Conservation (phyloP, 1,284 basidiomycete species). For the Cutaneotrichosporon mucoides region DNA sequence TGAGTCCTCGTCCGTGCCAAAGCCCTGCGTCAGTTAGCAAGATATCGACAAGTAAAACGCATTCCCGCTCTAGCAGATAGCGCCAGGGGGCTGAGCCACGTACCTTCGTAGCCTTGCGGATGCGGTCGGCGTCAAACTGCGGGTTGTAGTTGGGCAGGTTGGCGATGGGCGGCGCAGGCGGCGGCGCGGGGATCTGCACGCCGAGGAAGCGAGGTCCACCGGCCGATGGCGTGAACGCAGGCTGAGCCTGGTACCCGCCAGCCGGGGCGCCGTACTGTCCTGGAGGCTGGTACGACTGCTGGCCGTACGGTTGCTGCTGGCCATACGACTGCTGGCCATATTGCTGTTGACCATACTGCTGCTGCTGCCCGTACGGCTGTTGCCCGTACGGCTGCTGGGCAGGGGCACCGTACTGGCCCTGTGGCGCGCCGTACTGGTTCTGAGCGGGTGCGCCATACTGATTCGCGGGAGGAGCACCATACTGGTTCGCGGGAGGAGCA, state of each 20-base stretch:
- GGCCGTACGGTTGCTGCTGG: constrained; percentile 16
- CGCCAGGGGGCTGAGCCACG: neutral
- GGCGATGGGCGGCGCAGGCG: constrained; percentile 38
- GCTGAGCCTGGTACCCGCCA: constrained; percentile 6
- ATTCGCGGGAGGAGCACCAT: constrained; percentile 4
- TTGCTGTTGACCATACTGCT: constrained; percentile 6
- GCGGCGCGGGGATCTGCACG: constrained; percentile 42
- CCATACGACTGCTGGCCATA: constrained; percentile 9
- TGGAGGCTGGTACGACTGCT: constrained; percentile 1
- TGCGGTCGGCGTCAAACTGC: constrained; percentile 45
- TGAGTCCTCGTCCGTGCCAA: constrained; percentile 47
- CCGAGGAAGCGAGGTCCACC: constrained; percentile 39
- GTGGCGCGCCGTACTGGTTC: constrained; percentile 11
- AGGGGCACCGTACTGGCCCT: constrained; percentile 21
- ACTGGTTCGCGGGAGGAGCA: constrained; percentile 17
- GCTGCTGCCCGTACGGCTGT: constrained; percentile 7
- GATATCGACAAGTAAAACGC: neutral
- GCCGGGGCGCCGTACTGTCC: constrained; percentile 13
- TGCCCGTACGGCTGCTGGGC: constrained; percentile 8
- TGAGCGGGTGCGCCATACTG: constrained; percentile 15
- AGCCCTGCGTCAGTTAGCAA: constrained; percentile 30
- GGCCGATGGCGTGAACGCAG: constrained; percentile 10
- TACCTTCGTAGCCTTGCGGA: constrained; percentile 50
- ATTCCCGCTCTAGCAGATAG: no score
- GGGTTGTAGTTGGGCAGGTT: constrained; percentile 44